Evolutionary conservation across 1,139 yeast genomes (phyloP), one percentile per base, ranked within the genome.

Genomic region (Debaryomycetaceae sp.): DNA sequence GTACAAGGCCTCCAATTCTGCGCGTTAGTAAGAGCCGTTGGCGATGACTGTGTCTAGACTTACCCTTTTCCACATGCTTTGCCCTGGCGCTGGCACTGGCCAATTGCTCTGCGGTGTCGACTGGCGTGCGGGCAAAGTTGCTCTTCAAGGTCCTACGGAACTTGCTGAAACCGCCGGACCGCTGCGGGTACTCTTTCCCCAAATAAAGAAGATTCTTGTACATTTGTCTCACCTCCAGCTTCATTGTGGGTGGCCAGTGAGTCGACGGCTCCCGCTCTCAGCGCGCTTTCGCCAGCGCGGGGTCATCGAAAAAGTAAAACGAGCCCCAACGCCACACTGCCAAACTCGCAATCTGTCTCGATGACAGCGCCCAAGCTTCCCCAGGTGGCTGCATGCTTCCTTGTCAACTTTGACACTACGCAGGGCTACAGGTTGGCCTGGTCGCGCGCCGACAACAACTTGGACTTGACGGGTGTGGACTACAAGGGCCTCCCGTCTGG

Each of bases 401-500:
- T 83, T 17, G 71, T 77, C 9, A 70, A 78, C 40, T 83, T 83
- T 49, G 84, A 83, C 47, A 71, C 71, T 15, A 68, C 65, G 24
- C 52, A 67, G 1, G 93, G 93, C 6, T 78, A 80, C 49, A 72
- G 70, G 32, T 44, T 79, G 29, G 68, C 67, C 25, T 81, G 85
- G 85, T 58, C 65, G 21, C 57, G 59, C 30, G 44, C 60, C 1
- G 17, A 23, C 3, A 28, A 49, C 3, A 42, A 46, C 23, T 42
- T 47, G 6, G 34, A 39, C 15, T 42, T 63, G 18, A 44, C 48
- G 3, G 71, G 71, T 4, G 46, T 85, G 13, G 96, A 88, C 51
- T 85, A 72, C 55, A 80, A 82, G 43, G 68, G 79, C 9, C 58
- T 88, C 33, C 96, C 96, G 1, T 81, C 93, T 0, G 95, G 96